Base-by-base conservation (phyloP, 768 basidiomycete genomes). In the Kwoniella heveanensis region DNA sequence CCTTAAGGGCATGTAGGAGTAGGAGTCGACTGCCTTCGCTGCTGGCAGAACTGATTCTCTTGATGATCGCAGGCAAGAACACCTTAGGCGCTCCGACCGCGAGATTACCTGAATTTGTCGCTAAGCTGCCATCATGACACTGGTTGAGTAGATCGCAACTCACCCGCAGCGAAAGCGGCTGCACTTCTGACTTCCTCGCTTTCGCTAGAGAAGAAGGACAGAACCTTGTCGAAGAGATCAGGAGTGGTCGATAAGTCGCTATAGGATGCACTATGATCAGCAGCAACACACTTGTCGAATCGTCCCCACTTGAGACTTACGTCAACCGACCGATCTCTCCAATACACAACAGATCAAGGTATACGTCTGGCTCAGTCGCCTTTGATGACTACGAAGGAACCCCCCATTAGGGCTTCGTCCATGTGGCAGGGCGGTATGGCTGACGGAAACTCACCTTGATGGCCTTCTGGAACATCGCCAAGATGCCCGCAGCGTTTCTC, bases 291-390 rank as follows among this genome's bases (percentile, higher is more conserved):
- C 4, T 17, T 44, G 17, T 9, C 4, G 30, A 12, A 47, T 37
- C 22, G 0, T 39, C 82, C 86, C 64, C 62, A 96, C 94, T 5
- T 32, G 32, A 32, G 32, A 32, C n/a, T n/a, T n/a, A n/a, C n/a
- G 91, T 88, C 72, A 88, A 88, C 32, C 94, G 88, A 30, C 95
- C 96, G 44, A 98, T 84, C 79, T 98, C 96, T 51, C 96, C 96
- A 54, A 98, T 83, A 44, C 92, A 88, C 15, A 96, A 83, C 58
- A 98, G 83, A 69, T 91, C 90, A 24, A 99, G 85, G 30, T 92
- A 88, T 7, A 91, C 84, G 44, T 88, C 83, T 1, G 86, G 83
- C 19, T 89, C 80, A 67, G 86, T 86, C 7, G 88, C 85, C 77
- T 82, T 81, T 32, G 36, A 5, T 2, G 71, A 66, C 73, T 75